A percentile compares a stretch with the other conserved stretches of the same genome.
These are phyloP conservation scores for Sophora flavescens DNA, from an alignment of 306 rosid genomes.

Conservation along the genomic window DNA sequence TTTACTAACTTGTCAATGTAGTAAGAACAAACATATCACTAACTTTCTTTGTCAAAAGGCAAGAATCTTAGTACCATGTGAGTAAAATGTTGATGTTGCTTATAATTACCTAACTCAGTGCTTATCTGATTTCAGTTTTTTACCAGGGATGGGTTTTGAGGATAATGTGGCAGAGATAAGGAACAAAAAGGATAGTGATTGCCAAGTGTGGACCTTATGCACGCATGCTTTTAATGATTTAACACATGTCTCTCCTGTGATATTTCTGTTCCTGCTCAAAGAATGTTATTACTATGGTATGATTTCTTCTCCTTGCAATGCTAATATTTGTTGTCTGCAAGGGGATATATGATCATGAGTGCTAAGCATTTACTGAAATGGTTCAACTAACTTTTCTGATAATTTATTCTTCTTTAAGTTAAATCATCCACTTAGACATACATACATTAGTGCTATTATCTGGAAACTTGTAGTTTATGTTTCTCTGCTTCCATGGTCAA, in stretches of 20 bases:
- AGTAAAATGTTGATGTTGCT: not conserved
- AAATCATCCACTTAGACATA: not conserved
- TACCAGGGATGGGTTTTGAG: conserved; percentile 66
- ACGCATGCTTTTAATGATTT: conserved; percentile 78
- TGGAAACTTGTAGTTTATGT: conserved; percentile 6
- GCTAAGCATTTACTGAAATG: conserved; percentile 44
- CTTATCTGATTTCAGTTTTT: conserved; percentile 28
- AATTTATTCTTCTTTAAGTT: not conserved
- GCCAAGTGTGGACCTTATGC: conserved; percentile 54
- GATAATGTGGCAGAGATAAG: conserved; percentile 48
- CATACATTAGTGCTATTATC: conserved; percentile 14
- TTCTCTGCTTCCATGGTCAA: not conserved
- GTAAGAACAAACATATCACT: not conserved
- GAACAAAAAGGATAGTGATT: conserved; percentile 44
- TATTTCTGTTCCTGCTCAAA: conserved; percentile 82
- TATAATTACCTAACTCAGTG: not conserved
- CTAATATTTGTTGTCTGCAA: conserved; percentile 15
- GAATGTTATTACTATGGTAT: conserved; percentile 82
- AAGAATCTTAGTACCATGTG: not conserved
- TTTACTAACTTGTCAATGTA: not conserved
- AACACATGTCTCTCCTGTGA: conserved; percentile 72
- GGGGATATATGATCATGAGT: conserved; percentile 4
- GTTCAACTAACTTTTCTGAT: conserved; percentile 10
- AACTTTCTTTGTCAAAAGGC: not conserved
- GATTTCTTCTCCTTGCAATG: conserved; percentile 40